These are phyloP conservation scores for Curvularia lunata DNA, from an alignment of 2,329 filamentous ascomycete genomes.

Conservation along the genomic window DNA sequence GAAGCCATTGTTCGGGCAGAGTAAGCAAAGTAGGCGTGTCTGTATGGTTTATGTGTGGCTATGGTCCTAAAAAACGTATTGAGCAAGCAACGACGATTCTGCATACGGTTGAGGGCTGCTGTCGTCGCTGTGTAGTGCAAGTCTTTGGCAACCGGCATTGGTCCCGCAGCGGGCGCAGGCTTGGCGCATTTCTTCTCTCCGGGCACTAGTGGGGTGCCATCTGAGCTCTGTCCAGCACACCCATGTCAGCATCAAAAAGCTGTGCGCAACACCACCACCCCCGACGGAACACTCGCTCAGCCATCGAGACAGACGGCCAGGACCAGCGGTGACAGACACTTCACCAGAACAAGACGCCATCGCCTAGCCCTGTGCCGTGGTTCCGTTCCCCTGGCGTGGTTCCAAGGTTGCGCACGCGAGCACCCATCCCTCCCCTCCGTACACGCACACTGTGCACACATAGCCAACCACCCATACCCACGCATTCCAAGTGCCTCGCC, in stretches of 20 bases:
- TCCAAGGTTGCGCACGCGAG: constrained; percentile 44
- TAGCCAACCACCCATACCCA: constrained; percentile 12
- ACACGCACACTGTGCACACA: not conserved
- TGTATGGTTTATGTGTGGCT: constrained; percentile 3
- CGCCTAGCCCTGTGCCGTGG: constrained; percentile 6
- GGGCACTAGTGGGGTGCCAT: constrained; percentile 15
- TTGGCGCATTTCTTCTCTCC: constrained; percentile 20
- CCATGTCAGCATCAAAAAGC: not conserved
- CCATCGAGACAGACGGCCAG: not conserved
- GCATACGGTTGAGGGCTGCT: constrained; percentile 26
- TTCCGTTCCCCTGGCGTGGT: constrained; percentile 15
- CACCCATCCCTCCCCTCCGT: constrained; percentile 17
- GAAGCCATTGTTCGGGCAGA: constrained; percentile 35
- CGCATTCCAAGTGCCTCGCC: not conserved
- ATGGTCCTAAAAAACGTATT: not conserved
- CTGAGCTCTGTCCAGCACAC: constrained; percentile 1
- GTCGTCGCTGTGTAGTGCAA: constrained; percentile 10
- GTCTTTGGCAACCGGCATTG: constrained; percentile 9
- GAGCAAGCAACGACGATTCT: constrained; percentile 15
- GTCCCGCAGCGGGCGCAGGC: constrained; percentile 20
- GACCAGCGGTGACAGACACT: not conserved
- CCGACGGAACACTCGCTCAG: not conserved
- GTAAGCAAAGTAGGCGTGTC: not conserved
- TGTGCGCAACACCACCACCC: not conserved
- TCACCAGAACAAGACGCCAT: constrained; percentile 1